These are phyloP conservation scores for Leptomonas seymouri DNA, from an alignment of 208 protist species.

Conservation along the genomic window DNA sequence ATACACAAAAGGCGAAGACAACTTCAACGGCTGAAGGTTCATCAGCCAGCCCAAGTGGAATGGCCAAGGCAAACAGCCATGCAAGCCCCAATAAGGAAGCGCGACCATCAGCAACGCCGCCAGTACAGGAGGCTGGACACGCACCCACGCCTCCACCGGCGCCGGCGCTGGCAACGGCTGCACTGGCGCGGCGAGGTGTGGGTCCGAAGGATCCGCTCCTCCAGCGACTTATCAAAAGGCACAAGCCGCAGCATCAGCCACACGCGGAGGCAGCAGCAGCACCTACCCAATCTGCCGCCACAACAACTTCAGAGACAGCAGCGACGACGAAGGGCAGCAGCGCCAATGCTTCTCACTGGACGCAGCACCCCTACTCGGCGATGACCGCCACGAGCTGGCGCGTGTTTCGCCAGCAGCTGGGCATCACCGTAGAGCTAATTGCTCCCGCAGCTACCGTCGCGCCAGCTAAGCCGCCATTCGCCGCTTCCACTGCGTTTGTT, in stretches of 20 bases:
- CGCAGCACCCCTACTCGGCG: constrained; percentile 41
- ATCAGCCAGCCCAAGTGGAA: too few relatives aligned
- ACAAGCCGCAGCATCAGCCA: constrained; percentile 24
- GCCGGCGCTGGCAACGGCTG: constrained; percentile 17
- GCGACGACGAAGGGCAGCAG: background rate
- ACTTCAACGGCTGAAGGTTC: too few relatives aligned
- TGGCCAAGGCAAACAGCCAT: too few relatives aligned
- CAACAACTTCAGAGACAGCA: background rate
- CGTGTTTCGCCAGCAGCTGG: constrained; percentile 73
- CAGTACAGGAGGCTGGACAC: background rate
- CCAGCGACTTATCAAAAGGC: constrained; percentile 49
- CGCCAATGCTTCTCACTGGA: constrained; percentile 48
- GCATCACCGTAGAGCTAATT: constrained; percentile 69
- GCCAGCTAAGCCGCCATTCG: too few relatives aligned
- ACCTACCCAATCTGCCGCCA: background rate
- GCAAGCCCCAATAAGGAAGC: too few relatives aligned
- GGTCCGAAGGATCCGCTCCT: constrained; percentile 64
- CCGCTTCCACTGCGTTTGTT: background rate
- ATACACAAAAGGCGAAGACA: background rate
- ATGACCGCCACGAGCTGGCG: constrained; percentile 75
- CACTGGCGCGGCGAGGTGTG: constrained; percentile 62
- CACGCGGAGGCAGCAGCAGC: background rate
- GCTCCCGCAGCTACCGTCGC: constrained; percentile 5
- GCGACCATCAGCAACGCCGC: too few relatives aligned
- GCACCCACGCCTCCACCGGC: background rate